Evolutionary conservation across 2,329 filamentous ascomycete species (phyloP), one percentile per base, ranked within the genome.

Genomic region (Fusarium sp.): DNA sequence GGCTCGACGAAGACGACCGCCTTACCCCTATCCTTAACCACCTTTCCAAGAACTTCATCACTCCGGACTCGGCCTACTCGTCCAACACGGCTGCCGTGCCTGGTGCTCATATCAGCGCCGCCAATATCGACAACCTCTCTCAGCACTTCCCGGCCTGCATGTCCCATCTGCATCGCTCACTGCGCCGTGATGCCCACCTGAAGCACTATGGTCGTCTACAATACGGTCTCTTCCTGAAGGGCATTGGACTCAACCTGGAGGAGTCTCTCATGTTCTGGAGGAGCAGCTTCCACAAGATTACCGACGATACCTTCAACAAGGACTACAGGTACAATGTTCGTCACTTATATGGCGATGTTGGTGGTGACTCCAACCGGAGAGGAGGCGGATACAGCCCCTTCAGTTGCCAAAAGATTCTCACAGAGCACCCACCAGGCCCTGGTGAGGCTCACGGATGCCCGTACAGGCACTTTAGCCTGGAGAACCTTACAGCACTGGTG

Each of bases 291-390:
- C 92, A 91, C 81, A 93, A 95, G 76, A 91, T 97, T 74, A 95
- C 94, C 0, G 97, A 98, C 79, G 96, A 98, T 79, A 92, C 92
- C 39, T 99, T 98, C 88, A 97, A 97, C 84, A 98, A 98, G 81
- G 95, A 98, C 81, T 98, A 99, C 85, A 90, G 94, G 52, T 99
- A 99, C 88, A 98, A 99, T 82, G 91, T 98, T 67, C 93, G 95
- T n/a, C 96, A 99, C 87, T 84, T 88, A 1, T 99, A 98, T 82
- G 97, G 97, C 75, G 96, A 98, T 79, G 97, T 98, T 1, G 97
- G 97, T 64, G 96, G 96, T 67, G 96, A 98, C 83, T 88, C 92
- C 22, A 98, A 97, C 81, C 90, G 96, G 35, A 91, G 96, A 64
- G 93, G 95, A 48, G 90, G 93, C 64, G 96, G 96, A 22, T 98